A percentile compares a stretch with the other conserved stretches of the same genome.
These are phyloP conservation scores for Leccinum pseudoinsigne DNA, from an alignment of 1,284 basidiomycete genomes.

Conservation along the genomic window DNA sequence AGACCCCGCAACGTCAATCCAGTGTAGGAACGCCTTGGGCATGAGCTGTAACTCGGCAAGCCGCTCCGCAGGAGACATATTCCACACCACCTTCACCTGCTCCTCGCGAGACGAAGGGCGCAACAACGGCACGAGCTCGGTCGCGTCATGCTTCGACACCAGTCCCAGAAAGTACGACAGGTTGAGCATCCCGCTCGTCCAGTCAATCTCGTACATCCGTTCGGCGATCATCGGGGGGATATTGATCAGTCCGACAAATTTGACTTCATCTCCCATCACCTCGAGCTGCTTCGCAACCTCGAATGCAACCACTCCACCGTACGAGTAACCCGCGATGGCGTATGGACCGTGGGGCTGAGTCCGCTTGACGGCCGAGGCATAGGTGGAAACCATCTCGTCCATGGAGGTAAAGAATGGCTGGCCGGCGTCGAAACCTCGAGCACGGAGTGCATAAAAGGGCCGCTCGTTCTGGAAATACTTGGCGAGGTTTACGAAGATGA, in stretches of 20 bases:
- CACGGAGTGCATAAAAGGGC: conserved; percentile 42
- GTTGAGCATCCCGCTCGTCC: conserved; percentile 41
- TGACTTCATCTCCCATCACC: conserved; percentile 34
- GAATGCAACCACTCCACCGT: conserved; percentile 45
- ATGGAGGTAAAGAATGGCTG: conserved; percentile 38
- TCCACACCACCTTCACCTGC: conserved; percentile 24
- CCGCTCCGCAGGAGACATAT: conserved; percentile 23
- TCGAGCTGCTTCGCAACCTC: conserved; percentile 43
- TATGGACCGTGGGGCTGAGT: conserved; percentile 42
- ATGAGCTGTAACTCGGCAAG: conserved; percentile 26
- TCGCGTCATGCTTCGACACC: conserved; percentile 20
- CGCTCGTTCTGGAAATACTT: conserved; percentile 37
- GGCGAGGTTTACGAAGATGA: conserved; percentile 43
- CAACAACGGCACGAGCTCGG: conserved; percentile 15
- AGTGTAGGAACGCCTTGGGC: conserved; percentile 23
- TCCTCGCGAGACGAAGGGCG: conserved; percentile 19
- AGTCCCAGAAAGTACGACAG: conserved; percentile 28
- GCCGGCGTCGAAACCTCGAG: conserved; percentile 40
- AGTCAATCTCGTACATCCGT: conserved; percentile 40
- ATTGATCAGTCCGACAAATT: conserved; percentile 41
- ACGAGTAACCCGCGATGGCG: conserved; percentile 46
- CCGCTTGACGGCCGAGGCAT: conserved; percentile 33
- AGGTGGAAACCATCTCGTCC: conserved; percentile 41
- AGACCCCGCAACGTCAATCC: conserved; percentile 28
- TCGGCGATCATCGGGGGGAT: conserved; percentile 41